Conservation (phyloP, 164 flowering plant species). For the Saururus chinensis region DNA sequence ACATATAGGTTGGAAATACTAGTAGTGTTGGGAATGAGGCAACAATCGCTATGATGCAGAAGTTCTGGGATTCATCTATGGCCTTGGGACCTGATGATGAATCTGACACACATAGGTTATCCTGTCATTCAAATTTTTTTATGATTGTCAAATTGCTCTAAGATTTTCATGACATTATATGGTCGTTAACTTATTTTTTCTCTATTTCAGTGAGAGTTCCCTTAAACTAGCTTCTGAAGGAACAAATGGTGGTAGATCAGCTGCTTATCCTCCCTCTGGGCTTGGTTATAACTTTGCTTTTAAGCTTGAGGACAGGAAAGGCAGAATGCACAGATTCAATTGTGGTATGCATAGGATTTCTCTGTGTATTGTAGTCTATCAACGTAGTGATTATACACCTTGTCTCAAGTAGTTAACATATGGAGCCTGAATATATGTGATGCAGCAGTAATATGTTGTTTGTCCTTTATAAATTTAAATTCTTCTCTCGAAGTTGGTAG, state of each 20-base stretch:
- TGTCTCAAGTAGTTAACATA: not conserved
- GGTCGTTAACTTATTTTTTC: not conserved
- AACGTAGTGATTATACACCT: not conserved
- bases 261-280: constrained; percentile 30
- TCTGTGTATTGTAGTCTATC: not conserved
- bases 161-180: not conserved
- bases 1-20: constrained; percentile 55
- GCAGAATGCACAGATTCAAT: constrained; percentile 82
- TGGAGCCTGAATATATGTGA: no score
- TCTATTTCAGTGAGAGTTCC: constrained; percentile 64
- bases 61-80: constrained; percentile 95
- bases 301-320: constrained; percentile 79
- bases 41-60: constrained; percentile 70
- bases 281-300: constrained; percentile 46
- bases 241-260: constrained; percentile 48
- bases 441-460: no score
- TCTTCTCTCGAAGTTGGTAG: no score
- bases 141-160: not conserved
- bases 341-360: constrained; percentile 43
- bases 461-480: no score
- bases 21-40: constrained; percentile 59
- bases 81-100: constrained; percentile 67
- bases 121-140: not conserved
- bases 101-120: constrained; percentile 69
- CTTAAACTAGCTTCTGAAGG: constrained; percentile 70